Evolutionary conservation across 2,329 filamentous ascomycete genomes (phyloP), one percentile per base, ranked within the genome.

Genomic region (Chaetomium globosum): DNA sequence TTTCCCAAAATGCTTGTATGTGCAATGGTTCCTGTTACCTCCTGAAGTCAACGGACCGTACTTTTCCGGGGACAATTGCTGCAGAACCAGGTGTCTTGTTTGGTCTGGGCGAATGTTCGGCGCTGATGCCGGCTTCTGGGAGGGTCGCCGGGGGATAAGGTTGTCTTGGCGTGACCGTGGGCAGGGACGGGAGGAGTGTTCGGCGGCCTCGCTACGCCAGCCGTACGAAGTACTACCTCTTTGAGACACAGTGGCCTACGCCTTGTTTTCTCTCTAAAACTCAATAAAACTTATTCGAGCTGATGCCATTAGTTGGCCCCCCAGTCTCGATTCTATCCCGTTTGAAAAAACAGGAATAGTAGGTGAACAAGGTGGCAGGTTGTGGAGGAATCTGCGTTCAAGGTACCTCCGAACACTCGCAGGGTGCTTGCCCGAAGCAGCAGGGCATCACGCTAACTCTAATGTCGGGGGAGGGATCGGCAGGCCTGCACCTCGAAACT

Each of bases 161-260:
- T 63, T 66, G 49, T 56, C 59, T 65, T 68, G 64, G 64, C 67
- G 43, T 33, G 55, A 57, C 31, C 39, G 61, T 43, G 23, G 53
- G 52, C 65, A 67, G 59, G 65, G 67, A 52, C 59, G 36, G 28
- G 53, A 30, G 57, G 36, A 36, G 30, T 26, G 30, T 61, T 63
- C 16, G 67, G 67, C 64, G 64, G 67, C 67, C 67, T 68, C 64
- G 64, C 55, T 61, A 51, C 64, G 61, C 64, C 59, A 64, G 9
- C 33, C 12, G 33, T 36, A 36, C 10, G 49, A 23, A 23, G 21
- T 51, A 26, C 36, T 43, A 6, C 39, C 39, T 43, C 19, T n/a
- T n/a, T 43, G 13, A 52, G 49, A 52, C 28, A 28, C 9, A 36
- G 46, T 57, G 49, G 54, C 23, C 23, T 52, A 6, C 28, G 31